Base-by-base conservation (phyloP, 1,284 basidiomycete genomes). In the Ceratobasidium sp. region DNA sequence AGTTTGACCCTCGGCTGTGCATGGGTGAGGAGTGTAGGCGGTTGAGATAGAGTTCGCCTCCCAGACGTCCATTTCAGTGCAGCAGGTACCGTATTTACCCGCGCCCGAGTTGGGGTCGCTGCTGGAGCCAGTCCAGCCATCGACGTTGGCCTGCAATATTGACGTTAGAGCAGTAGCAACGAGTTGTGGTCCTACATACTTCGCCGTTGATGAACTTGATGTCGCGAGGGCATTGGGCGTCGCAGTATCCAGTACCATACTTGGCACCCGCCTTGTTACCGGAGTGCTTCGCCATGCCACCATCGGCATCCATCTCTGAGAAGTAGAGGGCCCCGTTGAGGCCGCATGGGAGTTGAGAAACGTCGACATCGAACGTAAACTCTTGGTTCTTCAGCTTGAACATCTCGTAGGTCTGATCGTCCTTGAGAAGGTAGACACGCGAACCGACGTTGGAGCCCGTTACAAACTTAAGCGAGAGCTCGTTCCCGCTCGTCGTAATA, bases 351-450 rank as follows among this genome's bases (percentile, higher is more conserved):
- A 86, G 80, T 65, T 83, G 78, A 68, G 83, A 83, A 68, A 85
- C 80, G 75, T 86, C 84, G 75, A 86, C 84, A 75, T 85, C 84
- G 76, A 86, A 85, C 38, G 83, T 81, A 76, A 86, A 86, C 77
- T 86, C 85, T 73, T 83, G 80, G 78, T 85, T 85, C 73, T 80
- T 75, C 70, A 83, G 79, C 73, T 84, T 81, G 81, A 86, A 85
- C 75, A 81, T 79, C 77, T 85, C 75, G 78, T 85, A 85, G 68
- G 79, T 74, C 70, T 77, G 77, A 75, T 79, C 78, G 54, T 64
- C 56, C 17, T 74, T 76, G 78, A 86, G 78, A 70, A 86, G 80
- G 78, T 85, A 85, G 62, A 85, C 80, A 73, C 85, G 84, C 17
- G 84, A 85, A 47, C 85, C 85, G 75, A 86, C 77, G 79, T 86